A percentile compares a stretch with the other conserved stretches of the same genome.
Evolutionary conservation across 371 early-diverging fungal genomes (phyloP).

Genomic region (Apophysomyces elegans): DNA sequence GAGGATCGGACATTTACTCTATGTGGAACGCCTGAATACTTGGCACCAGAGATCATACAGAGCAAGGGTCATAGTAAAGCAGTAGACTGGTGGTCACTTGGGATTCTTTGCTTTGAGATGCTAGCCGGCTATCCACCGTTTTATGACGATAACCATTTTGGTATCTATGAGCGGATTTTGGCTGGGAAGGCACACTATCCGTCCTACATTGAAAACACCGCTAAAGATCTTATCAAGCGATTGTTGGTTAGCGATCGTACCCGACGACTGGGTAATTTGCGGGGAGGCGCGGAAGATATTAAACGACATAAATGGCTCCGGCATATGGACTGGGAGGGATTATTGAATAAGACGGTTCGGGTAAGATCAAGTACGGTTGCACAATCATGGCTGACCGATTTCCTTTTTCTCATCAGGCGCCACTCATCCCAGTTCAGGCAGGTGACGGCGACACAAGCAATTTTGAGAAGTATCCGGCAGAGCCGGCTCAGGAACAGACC

Average conservation of each 20-base stretch:
- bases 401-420: constrained; percentile 54
- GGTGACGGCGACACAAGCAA: constrained; percentile 71
- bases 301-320: constrained; percentile 89
- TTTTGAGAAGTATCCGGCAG: constrained; percentile 70
- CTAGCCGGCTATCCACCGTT: constrained; percentile 95
- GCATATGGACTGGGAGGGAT: constrained; percentile 81
- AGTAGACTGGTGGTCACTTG: constrained; percentile 99
- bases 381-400: background rate
- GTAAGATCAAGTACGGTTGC: constrained; percentile 27
- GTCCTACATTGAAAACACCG: constrained; percentile 72
- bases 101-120: constrained; percentile 97
- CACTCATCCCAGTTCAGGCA: constrained; percentile 63
- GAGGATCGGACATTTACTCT: constrained; percentile 88
- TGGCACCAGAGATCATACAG: constrained; percentile 98
- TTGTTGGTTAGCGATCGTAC: constrained; percentile 81
- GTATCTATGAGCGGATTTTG: constrained; percentile 85
- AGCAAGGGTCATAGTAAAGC: constrained; percentile 96
- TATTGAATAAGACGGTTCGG: constrained; percentile 68
- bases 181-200: constrained; percentile 78
- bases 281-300: constrained; percentile 60
- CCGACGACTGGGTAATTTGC: constrained; percentile 74
- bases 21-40: constrained; percentile 99
- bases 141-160: constrained; percentile 93
- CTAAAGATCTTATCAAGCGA: constrained; percentile 78
- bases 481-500: constrained; percentile 34